Conservation (phyloP, 2,329 filamentous ascomycete genomes). For the Monilinia fructigena region DNA sequence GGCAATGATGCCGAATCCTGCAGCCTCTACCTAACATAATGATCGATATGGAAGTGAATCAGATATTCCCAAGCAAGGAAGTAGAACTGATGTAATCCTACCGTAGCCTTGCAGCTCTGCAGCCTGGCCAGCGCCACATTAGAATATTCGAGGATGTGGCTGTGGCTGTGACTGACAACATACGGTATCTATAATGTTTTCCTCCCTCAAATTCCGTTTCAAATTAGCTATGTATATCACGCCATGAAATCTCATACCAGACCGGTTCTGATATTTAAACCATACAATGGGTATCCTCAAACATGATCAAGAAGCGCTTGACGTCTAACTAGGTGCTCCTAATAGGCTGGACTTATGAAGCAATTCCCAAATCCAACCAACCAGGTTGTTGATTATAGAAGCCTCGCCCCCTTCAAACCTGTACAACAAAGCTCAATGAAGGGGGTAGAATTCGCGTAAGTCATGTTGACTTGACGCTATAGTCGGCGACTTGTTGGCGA, state of each 20-base stretch:
- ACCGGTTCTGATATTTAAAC: not conserved
- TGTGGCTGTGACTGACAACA: not conserved
- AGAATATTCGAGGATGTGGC: not conserved
- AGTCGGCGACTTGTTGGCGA: too few species aligned
- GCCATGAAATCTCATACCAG: not conserved
- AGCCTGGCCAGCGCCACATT: constrained; percentile 1
- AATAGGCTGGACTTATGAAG: not conserved
- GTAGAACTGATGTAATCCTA: constrained; percentile 1
- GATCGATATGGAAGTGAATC: not conserved
- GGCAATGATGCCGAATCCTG: not conserved
- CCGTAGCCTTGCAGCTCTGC: constrained; percentile 8
- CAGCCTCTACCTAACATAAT: constrained; percentile 9
- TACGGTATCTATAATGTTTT: not conserved
- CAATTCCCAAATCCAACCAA: not conserved
- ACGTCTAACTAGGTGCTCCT: too few species aligned
- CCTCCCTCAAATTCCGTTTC: not conserved
- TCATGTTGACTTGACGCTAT: too few species aligned
- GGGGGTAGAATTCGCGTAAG: too few species aligned
- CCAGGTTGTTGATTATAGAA: not conserved
- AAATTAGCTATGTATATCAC: not conserved
- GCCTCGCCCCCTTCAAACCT: not conserved
- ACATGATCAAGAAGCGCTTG: not conserved
- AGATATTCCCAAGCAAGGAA: constrained; percentile 5
- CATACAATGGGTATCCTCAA: not conserved
- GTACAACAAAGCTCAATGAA: not conserved